phyloP scores from a whole-genome alignment of 805 yeast genomes.

The Candida insectorum region DNA sequence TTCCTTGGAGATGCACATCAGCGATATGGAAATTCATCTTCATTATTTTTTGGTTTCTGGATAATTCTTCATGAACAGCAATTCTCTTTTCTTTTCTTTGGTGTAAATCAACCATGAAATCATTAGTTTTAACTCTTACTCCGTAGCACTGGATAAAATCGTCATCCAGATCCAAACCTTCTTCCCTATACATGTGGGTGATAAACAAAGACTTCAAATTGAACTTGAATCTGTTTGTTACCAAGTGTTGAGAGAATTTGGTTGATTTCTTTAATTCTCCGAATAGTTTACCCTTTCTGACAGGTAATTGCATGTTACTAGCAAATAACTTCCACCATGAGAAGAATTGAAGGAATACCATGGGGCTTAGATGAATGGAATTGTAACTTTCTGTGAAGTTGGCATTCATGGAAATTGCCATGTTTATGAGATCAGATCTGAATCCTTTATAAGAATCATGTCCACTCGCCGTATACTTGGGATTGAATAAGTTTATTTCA shows the following conservation, averaged over 20 bases:
- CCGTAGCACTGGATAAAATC: slow-evolving; percentile 62
- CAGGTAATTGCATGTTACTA: slow-evolving; percentile 76
- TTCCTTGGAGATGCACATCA: slow-evolving; percentile 50
- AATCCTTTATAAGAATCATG: slow-evolving; percentile 43
- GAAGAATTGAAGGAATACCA: slow-evolving; percentile 62
- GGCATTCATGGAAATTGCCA: slow-evolving; percentile 39
- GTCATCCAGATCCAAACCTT: slow-evolving; percentile 33
- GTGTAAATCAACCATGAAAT: slow-evolving; percentile 38
- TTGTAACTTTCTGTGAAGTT: slow-evolving; percentile 48
- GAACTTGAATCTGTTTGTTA: slow-evolving; percentile 77
- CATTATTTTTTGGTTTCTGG: slow-evolving; percentile 45
- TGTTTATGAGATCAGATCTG: slow-evolving; percentile 37
- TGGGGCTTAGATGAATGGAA: slow-evolving; percentile 74
- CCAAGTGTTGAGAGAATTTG: slow-evolving; percentile 73
- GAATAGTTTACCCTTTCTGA: slow-evolving; percentile 72
- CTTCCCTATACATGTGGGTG: slow-evolving; percentile 64
- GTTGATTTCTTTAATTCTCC: slow-evolving; percentile 50
- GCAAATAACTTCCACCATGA: slow-evolving; percentile 85
- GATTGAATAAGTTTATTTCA: slow-evolving; percentile 55
- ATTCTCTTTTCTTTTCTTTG: slow-evolving; percentile 37
- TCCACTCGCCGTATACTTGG: slow-evolving; percentile 37
- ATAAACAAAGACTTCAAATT: slow-evolving; percentile 69
- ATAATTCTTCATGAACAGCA: slow-evolving; percentile 41
- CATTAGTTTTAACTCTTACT: slow-evolving; percentile 44
- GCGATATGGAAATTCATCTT: slow-evolving; percentile 65